phyloP scores from a whole-genome alignment of 495 filamentous ascomycete species.

The Neurospora sp. region DNA sequence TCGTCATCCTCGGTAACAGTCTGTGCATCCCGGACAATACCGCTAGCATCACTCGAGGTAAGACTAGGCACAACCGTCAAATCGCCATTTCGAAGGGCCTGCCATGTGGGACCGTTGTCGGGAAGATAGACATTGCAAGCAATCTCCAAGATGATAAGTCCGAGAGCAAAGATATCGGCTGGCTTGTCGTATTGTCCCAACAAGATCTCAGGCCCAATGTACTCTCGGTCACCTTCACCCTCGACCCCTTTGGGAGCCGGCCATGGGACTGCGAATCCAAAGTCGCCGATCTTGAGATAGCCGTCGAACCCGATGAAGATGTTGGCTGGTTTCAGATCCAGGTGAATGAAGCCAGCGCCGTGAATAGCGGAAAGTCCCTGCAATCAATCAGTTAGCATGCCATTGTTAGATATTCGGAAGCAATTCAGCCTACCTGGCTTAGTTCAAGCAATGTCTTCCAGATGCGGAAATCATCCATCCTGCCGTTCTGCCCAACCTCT shows the following conservation, averaged over 20 bases:
- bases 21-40: conserved; percentile 58
- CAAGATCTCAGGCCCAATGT: conserved; percentile 88
- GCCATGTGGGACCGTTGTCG: conserved; percentile 85
- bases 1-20: conserved; percentile 20
- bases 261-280: conserved; percentile 79
- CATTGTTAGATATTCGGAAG: background rate
- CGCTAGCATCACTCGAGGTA: conserved; percentile 63
- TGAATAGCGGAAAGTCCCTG: conserved; percentile 87
- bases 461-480: conserved; percentile 92
- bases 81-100: conserved; percentile 75
- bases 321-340: conserved; percentile 94
- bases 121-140: conserved; percentile 86
- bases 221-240: conserved; percentile 88
- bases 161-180: conserved; percentile 86
- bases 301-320: conserved; percentile 87
- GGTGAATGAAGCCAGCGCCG: conserved; percentile 76
- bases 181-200: conserved; percentile 77
- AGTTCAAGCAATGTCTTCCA: conserved; percentile 94
- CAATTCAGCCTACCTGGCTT: conserved; percentile 50
- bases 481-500: conserved; percentile 66
- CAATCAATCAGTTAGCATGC: conserved; percentile 25
- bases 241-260: conserved; percentile 70
- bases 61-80: conserved; percentile 77
- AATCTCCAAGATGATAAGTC: conserved; percentile 87
- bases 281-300: conserved; percentile 88